A percentile compares a stretch with the other conserved stretches of the same genome.
Evolutionary conservation across 1,284 basidiomycete species (phyloP).

Genomic region (Leccinum pachyderme): DNA sequence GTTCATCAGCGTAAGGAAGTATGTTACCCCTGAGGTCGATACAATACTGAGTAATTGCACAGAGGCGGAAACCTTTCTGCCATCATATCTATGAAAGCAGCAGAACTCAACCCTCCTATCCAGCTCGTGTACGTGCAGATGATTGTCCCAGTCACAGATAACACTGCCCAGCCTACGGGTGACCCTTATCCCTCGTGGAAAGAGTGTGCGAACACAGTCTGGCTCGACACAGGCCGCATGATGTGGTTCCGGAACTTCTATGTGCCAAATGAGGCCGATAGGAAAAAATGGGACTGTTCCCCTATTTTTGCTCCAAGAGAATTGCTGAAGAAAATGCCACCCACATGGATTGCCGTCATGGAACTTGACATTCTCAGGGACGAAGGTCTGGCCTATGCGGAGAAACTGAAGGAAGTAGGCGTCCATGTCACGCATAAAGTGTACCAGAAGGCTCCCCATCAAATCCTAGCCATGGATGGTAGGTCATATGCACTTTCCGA

Average conservation of each 20-base stretch:
- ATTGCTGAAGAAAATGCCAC: slow-evolving; percentile 40
- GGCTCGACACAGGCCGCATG: slow-evolving; percentile 48
- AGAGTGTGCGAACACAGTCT: slow-evolving; percentile 47
- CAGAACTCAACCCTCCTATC: slow-evolving; percentile 40
- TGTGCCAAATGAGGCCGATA: slow-evolving; percentile 43
- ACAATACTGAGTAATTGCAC: slow-evolving; percentile 3
- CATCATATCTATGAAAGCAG: slow-evolving; percentile 48
- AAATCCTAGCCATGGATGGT: slow-evolving; percentile 52
- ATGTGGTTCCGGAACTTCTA: slow-evolving; percentile 54
- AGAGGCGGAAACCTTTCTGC: slow-evolving; percentile 58
- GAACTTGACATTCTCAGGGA: slow-evolving; percentile 55
- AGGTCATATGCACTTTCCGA: slow-evolving; percentile 16
- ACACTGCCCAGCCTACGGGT: slow-evolving; percentile 32
- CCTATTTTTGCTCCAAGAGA: slow-evolving; percentile 52
- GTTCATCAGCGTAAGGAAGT: slow-evolving; percentile 47
- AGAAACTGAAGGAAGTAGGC: slow-evolving; percentile 45
- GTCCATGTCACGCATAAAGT: slow-evolving; percentile 43
- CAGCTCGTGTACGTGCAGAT: slow-evolving; percentile 44
- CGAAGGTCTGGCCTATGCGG: slow-evolving; percentile 51
- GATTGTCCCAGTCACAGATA: slow-evolving; percentile 43
- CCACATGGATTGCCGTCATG: slow-evolving; percentile 48
- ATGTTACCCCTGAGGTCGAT: neutral
- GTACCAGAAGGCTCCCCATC: slow-evolving; percentile 48
- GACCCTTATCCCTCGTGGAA: slow-evolving; percentile 44
- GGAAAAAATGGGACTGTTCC: slow-evolving; percentile 48